Percentiles rank a stretch among this genome's conserved stretches.
phyloP scores from a whole-genome alignment of 768 basidiomycete species.

The Podaxis sp. region DNA sequence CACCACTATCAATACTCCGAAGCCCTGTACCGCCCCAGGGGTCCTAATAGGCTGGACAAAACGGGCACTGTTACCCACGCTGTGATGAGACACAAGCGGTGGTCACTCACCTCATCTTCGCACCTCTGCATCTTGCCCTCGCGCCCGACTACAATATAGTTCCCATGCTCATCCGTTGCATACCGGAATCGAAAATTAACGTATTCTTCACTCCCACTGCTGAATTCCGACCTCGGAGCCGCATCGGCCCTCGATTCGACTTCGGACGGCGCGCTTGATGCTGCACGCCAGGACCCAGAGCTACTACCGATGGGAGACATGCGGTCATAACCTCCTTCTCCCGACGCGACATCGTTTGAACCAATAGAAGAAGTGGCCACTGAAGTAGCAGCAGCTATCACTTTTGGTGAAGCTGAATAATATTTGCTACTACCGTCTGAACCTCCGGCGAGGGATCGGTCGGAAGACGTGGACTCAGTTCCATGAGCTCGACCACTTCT shows the following conservation, averaged over 20 bases:
- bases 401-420: neutral
- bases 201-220: slow-evolving; percentile 24
- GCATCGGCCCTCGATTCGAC: neutral
- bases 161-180: slow-evolving; percentile 59
- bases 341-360: neutral
- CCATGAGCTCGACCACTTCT: neutral
- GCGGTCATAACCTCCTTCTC: neutral
- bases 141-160: slow-evolving; percentile 68
- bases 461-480: neutral
- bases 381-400: neutral
- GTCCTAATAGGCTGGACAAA: slow-evolving; percentile 67
- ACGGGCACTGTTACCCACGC: slow-evolving; percentile 4
- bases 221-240: slow-evolving; percentile 20
- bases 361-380: neutral
- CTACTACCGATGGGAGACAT: neutral
- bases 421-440: neutral
- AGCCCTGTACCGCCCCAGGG: slow-evolving; percentile 81
- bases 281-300: neutral
- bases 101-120: slow-evolving; percentile 66
- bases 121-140: slow-evolving; percentile 66
- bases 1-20: slow-evolving; percentile 76
- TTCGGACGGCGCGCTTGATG: neutral
- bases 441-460: neutral
- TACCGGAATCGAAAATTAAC: slow-evolving; percentile 70
- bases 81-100: neutral